Evolutionary conservation across 2,329 filamentous ascomycete species (phyloP).

Genomic region (Calonectria fujianensis): DNA sequence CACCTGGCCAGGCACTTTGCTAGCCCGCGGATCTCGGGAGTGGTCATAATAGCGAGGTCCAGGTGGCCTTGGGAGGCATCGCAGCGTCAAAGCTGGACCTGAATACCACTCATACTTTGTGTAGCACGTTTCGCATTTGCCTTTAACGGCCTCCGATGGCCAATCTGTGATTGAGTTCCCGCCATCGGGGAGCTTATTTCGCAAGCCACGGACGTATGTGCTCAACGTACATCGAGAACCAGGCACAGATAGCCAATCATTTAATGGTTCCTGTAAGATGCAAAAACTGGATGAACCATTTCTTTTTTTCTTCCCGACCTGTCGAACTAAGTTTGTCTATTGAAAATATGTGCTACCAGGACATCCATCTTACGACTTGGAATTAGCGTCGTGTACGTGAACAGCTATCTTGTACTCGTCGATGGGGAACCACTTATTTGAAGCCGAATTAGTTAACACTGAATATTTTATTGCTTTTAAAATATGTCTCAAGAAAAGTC

Average conservation of each 20-base stretch:
- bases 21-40: not conserved
- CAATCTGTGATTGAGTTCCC: not conserved
- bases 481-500: not conserved
- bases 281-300: not conserved
- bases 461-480: not conserved
- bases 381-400: not conserved
- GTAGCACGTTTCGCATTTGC: not conserved
- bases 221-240: not conserved
- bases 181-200: not conserved
- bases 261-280: not conserved
- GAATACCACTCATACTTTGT: not conserved
- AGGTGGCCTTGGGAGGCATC: not conserved
- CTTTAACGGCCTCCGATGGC: not conserved
- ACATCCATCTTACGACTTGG: not conserved
- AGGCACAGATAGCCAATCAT: not conserved
- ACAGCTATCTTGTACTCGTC: not conserved
- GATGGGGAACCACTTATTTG: not conserved
- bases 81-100: not conserved
- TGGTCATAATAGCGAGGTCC: not conserved
- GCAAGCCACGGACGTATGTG: not conserved
- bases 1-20: not conserved
- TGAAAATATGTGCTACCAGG: not conserved
- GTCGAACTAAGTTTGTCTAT: not conserved
- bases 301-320: not conserved
- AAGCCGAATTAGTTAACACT: not conserved